Percentiles rank a stretch among this genome's conserved stretches.
These are phyloP conservation scores for Gracilaria domingensis DNA, from an alignment of 23 red algal genomes.

Conservation along the genomic window DNA sequence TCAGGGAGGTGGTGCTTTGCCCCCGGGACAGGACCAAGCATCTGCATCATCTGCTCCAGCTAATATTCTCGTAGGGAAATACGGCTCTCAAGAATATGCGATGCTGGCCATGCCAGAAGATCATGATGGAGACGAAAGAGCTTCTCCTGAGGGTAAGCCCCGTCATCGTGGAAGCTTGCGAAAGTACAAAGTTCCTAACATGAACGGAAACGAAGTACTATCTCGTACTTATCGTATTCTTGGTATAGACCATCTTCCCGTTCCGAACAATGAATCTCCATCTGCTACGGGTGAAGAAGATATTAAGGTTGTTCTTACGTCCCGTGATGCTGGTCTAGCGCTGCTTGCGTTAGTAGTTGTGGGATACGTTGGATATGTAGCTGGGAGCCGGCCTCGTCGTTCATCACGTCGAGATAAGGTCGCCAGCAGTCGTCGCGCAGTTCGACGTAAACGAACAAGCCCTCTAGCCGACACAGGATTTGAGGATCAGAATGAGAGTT, in stretches of 20 bases:
- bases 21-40: conserved; percentile 3
- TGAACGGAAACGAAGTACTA: neutral
- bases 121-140: conserved; percentile 1
- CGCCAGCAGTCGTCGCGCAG: neutral
- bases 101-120: conserved; percentile 37
- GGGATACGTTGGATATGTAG: conserved; percentile 56
- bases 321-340: conserved; percentile 49
- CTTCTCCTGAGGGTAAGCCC: neutral
- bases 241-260: conserved; percentile 35
- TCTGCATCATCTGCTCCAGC: neutral
- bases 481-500: conserved; percentile 1
- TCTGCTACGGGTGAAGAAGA: conserved; percentile 13
- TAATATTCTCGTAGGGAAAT: conserved; percentile 40
- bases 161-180: neutral
- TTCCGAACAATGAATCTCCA: neutral
- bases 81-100: conserved; percentile 57
- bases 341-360: conserved; percentile 43
- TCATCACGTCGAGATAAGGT: neutral
- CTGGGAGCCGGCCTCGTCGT: conserved; percentile 49
- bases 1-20: neutral
- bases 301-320: conserved; percentile 36
- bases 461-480: neutral
- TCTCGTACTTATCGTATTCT: conserved; percentile 33
- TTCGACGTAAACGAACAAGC: neutral
- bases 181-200: conserved; percentile 43